Conservation (phyloP, 2,329 filamentous ascomycete genomes). For the Fusarium nanum region DNA sequence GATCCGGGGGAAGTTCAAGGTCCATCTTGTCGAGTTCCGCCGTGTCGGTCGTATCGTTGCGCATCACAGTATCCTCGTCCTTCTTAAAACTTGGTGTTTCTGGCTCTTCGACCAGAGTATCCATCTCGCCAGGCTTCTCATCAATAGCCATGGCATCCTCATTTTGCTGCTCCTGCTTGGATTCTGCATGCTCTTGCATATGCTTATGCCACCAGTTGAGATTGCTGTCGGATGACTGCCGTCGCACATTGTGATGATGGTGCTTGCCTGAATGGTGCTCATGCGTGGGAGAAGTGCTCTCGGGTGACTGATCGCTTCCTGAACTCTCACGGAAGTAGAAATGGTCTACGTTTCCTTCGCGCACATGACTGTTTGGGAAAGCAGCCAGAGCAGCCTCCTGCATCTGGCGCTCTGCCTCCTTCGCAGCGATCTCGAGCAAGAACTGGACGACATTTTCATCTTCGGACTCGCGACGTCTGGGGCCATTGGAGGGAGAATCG, state of each 20-base stretch:
- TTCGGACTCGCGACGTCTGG: constrained; percentile 71
- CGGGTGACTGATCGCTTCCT: constrained; percentile 63
- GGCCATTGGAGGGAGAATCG: constrained; percentile 21
- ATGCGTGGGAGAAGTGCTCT: constrained; percentile 52
- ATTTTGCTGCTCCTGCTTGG: constrained; percentile 61
- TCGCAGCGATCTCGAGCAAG: constrained; percentile 81
- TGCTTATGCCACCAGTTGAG: constrained; percentile 81
- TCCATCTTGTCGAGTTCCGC: constrained; percentile 58
- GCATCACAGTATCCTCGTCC: constrained; percentile 47
- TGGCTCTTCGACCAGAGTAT: constrained; percentile 37
- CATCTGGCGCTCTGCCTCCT: constrained; percentile 82
- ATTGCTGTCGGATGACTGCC: constrained; percentile 71
- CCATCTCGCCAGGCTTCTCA: constrained; percentile 44
- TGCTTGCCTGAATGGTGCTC: constrained; percentile 42
- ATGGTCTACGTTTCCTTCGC: constrained; percentile 77
- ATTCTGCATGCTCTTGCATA: constrained; percentile 81
- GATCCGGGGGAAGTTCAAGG: constrained; percentile 53
- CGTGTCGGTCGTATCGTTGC: constrained; percentile 56
- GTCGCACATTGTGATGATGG: constrained; percentile 51
- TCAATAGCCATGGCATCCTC: constrained; percentile 47
- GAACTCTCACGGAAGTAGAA: constrained; percentile 75
- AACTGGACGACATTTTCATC: constrained; percentile 82
- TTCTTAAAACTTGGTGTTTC: constrained; percentile 27
- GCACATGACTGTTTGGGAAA: constrained; percentile 77
- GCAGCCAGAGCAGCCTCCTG: constrained; percentile 81